Conservation (phyloP, 2,329 filamentous ascomycete species). For the Atkinsonella texensis region DNA sequence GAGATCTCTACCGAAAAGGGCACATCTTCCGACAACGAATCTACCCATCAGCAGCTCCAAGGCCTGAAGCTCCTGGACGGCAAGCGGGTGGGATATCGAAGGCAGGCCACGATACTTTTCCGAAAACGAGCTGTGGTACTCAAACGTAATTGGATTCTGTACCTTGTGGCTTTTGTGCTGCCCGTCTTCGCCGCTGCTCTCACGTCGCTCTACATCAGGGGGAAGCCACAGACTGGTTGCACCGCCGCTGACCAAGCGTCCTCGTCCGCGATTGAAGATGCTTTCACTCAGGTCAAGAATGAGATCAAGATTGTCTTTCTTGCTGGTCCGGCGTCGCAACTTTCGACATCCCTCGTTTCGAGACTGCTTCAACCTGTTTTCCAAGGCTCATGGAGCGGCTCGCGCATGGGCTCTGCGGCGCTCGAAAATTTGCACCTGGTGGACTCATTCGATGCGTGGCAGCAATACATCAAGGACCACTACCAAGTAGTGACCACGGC, state of each 20-base stretch:
- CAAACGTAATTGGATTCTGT: conserved; percentile 66
- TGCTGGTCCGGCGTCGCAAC: conserved; percentile 23
- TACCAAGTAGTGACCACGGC: conserved; percentile 62
- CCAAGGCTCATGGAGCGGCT: conserved; percentile 12
- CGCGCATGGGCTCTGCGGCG: conserved; percentile 10
- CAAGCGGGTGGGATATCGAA: conserved; percentile 52
- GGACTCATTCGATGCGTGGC: conserved; percentile 56
- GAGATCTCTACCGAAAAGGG: conserved; percentile 16
- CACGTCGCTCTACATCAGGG: conserved; percentile 62
- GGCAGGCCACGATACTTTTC: conserved; percentile 65
- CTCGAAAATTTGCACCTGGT: conserved; percentile 37
- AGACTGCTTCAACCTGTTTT: conserved; percentile 30
- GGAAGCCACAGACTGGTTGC: conserved; percentile 40
- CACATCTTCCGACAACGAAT: conserved; percentile 10
- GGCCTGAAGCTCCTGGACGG: conserved; percentile 54
- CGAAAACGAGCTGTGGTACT: conserved; percentile 67
- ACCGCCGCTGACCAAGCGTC: conserved; percentile 35
- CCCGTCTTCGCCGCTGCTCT: conserved; percentile 71
- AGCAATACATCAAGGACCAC: conserved; percentile 46
- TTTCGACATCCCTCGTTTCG: conserved; percentile 20
- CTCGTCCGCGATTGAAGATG: conserved; percentile 24
- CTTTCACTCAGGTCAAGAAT: conserved; percentile 24
- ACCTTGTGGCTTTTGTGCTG: conserved; percentile 60
- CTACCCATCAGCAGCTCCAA: conserved; percentile 13
- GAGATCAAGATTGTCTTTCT: conserved; percentile 15